Conservation (phyloP, 257 asterid genomes). For the Marsdenia floribunda region DNA sequence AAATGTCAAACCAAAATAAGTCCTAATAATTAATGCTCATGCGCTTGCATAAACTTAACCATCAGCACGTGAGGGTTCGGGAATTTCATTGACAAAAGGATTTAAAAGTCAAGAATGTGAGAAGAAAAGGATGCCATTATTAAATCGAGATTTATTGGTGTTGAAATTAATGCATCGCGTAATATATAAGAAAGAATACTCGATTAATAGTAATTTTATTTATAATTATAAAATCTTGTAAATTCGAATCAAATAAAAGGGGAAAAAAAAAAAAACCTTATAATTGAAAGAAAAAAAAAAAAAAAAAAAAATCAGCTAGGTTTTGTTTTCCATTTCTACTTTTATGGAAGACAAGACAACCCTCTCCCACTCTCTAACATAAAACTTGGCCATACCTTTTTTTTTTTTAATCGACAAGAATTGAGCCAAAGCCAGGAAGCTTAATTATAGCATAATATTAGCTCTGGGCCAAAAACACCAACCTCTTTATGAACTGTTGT, state of each 20-base stretch:
- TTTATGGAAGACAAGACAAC: slow-evolving; percentile 25
- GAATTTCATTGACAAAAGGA: slow-evolving; percentile 20
- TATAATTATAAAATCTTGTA: slow-evolving; percentile 7
- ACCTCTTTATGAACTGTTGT: slow-evolving; percentile 15
- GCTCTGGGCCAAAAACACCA: not conserved
- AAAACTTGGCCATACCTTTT: slow-evolving; percentile 6
- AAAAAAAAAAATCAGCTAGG: slow-evolving; percentile 17
- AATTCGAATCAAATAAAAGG: too few species aligned
- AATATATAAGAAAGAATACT: too few species aligned
- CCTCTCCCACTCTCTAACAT: slow-evolving; percentile 10
- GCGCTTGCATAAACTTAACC: not conserved
- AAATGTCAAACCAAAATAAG: not conserved
- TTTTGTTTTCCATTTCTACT: slow-evolving; percentile 16
- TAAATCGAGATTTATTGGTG: not conserved
- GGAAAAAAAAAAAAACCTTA: too few species aligned
- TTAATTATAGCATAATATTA: too few species aligned
- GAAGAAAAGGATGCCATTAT: not conserved
- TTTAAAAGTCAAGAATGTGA: slow-evolving; percentile 23
- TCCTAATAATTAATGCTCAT: slow-evolving; percentile 5
- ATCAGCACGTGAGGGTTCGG: slow-evolving; percentile 23
- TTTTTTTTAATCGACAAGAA: slow-evolving; percentile 1
- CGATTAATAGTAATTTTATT: not conserved
- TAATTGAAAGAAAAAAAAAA: slow-evolving; percentile 9
- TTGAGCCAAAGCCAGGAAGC: not conserved
- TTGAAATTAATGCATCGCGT: slow-evolving; percentile 1